phyloP scores from a whole-genome alignment of 2,329 filamentous ascomycete species.

The Fusarium marasasianum region DNA sequence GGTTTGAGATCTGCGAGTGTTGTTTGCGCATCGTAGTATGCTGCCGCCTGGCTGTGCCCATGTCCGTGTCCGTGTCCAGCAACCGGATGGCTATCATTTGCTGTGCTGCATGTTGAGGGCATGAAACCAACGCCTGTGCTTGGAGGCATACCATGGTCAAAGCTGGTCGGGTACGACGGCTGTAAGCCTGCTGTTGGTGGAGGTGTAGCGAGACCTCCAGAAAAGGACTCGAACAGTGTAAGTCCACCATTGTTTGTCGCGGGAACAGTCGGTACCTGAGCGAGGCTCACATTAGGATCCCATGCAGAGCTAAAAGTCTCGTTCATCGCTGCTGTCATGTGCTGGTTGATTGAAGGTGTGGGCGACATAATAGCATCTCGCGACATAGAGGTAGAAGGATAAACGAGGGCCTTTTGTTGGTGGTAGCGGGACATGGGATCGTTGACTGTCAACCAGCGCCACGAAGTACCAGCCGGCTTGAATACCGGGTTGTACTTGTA shows the following conservation, averaged over 20 bases:
- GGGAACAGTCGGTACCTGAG: slow-evolving; percentile 48
- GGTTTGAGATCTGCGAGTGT: slow-evolving; percentile 50
- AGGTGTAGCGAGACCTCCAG: slow-evolving; percentile 64
- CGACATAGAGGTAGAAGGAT: slow-evolving; percentile 47
- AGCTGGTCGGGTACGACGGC: slow-evolving; percentile 57
- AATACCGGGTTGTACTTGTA: slow-evolving; percentile 59
- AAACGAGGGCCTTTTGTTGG: slow-evolving; percentile 58
- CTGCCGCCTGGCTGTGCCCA: slow-evolving; percentile 37
- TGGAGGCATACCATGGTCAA: slow-evolving; percentile 51
- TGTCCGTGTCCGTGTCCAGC: slow-evolving; percentile 20
- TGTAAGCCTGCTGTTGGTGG: slow-evolving; percentile 64
- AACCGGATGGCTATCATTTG: slow-evolving; percentile 39
- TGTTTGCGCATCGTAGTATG: slow-evolving; percentile 48
- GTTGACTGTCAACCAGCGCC: slow-evolving; percentile 70
- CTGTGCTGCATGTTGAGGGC: slow-evolving; percentile 42
- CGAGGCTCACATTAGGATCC: slow-evolving; percentile 49
- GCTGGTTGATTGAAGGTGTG: slow-evolving; percentile 59
- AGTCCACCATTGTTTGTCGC: slow-evolving; percentile 47
- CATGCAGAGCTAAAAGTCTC: slow-evolving; percentile 64
- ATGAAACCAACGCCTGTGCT: slow-evolving; percentile 46
- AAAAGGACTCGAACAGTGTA: slow-evolving; percentile 60
- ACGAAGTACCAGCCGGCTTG: slow-evolving; percentile 64
- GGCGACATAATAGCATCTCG: slow-evolving; percentile 63
- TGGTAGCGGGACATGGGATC: slow-evolving; percentile 68
- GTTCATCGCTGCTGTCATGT: slow-evolving; percentile 64